Evolutionary conservation across 257 asterid genomes (phyloP).

Genomic region (Agastache rugosa): DNA sequence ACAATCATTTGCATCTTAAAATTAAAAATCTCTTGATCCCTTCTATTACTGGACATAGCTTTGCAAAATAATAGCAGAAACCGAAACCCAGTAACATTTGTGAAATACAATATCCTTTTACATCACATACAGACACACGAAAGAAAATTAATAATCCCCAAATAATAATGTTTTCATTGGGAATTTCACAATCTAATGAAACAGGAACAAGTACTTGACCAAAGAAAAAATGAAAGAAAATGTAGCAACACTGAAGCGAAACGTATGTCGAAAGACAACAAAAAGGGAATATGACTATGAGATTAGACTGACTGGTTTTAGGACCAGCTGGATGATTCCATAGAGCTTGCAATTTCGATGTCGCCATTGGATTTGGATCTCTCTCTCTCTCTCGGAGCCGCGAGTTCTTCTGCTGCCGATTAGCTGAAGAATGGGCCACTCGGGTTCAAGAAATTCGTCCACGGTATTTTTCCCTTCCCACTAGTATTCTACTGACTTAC

Average conservation of each 20-base stretch:
- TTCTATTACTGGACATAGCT: neutral
- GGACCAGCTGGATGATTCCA: conserved; percentile 78
- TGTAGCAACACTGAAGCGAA: conserved; percentile 8
- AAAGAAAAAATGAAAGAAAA: neutral
- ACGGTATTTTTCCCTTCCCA: neutral
- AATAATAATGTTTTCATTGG: no score
- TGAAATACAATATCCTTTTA: neutral
- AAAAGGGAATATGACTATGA: neutral
- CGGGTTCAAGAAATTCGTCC: neutral
- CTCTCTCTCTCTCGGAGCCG: neutral
- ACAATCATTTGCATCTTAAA: neutral
- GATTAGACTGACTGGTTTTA: conserved; percentile 54
- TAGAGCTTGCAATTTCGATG: conserved; percentile 55
- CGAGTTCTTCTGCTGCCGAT: neutral
- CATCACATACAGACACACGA: neutral
- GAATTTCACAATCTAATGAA: neutral
- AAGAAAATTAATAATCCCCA: neutral
- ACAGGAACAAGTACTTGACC: conserved; percentile 15
- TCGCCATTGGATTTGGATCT: conserved; percentile 51
- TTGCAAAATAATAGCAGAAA: neutral
- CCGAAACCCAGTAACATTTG: neutral
- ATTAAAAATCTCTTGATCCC: neutral
- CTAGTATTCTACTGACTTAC: no score
- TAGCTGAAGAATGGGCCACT: conserved; percentile 15
- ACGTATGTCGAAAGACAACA: neutral